Percentiles rank a stretch among this genome's conserved stretches.
Conservation (phyloP, 441 rosid species). For the Aleurites moluccanus region DNA sequence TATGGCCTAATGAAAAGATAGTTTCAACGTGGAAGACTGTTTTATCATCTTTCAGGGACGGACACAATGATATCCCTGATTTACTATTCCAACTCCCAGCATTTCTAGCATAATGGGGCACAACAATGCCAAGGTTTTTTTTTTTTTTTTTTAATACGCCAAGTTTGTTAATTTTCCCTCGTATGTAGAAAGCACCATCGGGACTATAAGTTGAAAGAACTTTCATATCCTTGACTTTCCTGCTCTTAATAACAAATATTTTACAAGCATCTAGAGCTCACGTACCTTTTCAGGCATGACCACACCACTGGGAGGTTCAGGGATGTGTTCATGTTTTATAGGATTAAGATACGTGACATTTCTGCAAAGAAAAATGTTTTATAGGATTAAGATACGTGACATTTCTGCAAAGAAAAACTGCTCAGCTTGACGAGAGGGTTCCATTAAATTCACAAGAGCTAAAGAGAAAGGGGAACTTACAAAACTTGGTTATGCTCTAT, state of each 20-base stretch:
- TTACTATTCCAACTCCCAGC: background rate
- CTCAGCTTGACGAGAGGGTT: conserved; percentile 16
- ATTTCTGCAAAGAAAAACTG: conserved; percentile 53
- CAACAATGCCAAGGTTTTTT: background rate
- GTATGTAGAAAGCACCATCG: background rate
- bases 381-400: conserved; percentile 63
- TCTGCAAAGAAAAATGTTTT: conserved; percentile 46
- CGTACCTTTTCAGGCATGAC: conserved; percentile 74
- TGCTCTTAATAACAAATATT: conserved; percentile 1
- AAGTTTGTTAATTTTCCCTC: background rate
- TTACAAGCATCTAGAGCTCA: conserved; percentile 14
- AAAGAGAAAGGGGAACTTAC: conserved; percentile 46
- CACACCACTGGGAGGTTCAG: conserved; percentile 72
- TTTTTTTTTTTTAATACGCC: no score
- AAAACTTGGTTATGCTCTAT: conserved; percentile 60
- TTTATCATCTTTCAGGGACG: background rate
- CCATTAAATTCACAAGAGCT: conserved; percentile 19
- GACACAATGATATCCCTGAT: background rate
- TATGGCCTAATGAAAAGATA: background rate
- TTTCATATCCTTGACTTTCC: background rate
- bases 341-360: conserved; percentile 73
- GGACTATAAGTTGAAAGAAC: conserved; percentile 3
- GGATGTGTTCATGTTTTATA: conserved; percentile 46
- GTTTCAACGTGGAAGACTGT: background rate
- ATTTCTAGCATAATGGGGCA: background rate